A percentile compares a stretch with the other conserved stretches of the same genome.
phyloP scores from a whole-genome alignment of 208 protist species.

The Angomonas ambiguus region DNA sequence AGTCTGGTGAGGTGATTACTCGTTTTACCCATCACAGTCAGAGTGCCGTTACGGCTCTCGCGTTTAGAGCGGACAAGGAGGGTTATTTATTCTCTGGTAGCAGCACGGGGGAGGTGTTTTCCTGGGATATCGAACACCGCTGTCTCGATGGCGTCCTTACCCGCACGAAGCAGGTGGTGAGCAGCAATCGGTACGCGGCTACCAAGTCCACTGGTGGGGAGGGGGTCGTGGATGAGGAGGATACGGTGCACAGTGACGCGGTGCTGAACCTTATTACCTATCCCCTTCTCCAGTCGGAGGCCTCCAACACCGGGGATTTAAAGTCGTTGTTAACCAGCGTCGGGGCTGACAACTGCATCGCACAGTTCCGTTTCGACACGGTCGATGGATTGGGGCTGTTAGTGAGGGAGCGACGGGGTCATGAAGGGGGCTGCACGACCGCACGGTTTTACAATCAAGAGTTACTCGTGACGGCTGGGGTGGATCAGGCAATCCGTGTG shows the following conservation, averaged over 20 bases:
- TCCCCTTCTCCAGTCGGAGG: conserved; percentile 13
- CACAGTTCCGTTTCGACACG: conserved; percentile 90
- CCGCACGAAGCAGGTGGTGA: conserved; percentile 66
- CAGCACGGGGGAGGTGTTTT: conserved; percentile 65
- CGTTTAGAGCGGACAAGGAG: conserved; percentile 78
- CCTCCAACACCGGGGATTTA: conserved; percentile 2
- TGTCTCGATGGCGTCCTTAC: conserved; percentile 83
- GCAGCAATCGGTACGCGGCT: not conserved
- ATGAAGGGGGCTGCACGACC: conserved; percentile 72
- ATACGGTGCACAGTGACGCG: conserved; percentile 61
- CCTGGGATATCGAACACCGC: conserved; percentile 84
- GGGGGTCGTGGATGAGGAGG: conserved; percentile 15
- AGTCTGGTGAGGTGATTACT: conserved; percentile 57
- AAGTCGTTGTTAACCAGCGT: conserved; percentile 65
- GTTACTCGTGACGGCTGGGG: conserved; percentile 73
- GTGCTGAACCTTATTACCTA: conserved; percentile 79
- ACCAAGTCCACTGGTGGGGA: not conserved
- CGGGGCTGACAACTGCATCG: conserved; percentile 83
- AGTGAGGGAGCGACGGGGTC: conserved; percentile 82
- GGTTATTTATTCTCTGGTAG: conserved; percentile 70
- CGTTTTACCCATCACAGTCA: conserved; percentile 57
- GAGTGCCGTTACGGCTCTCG: conserved; percentile 69
- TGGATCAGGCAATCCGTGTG: conserved; percentile 74
- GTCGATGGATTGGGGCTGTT: conserved; percentile 75
- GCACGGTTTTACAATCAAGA: conserved; percentile 84